These are phyloP conservation scores for Stagonosporopsis chrysanthemi DNA, from an alignment of 2,329 filamentous ascomycete species.

Conservation along the genomic window DNA sequence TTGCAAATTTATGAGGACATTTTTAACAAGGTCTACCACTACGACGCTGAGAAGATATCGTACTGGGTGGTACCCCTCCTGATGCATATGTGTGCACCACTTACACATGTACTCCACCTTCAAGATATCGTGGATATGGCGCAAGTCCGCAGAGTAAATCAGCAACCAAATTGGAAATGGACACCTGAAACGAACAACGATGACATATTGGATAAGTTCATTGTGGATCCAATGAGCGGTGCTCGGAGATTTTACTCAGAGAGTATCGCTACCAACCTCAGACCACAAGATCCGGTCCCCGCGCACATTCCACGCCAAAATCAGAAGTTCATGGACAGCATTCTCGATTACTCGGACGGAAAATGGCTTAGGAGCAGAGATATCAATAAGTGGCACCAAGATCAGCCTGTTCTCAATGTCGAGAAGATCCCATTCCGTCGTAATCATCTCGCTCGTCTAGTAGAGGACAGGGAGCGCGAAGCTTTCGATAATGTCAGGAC, in stretches of 20 bases:
- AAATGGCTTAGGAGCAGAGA: conserved; percentile 69
- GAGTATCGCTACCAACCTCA: conserved; percentile 59
- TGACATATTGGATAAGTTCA: conserved; percentile 58
- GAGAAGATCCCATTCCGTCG: conserved; percentile 78
- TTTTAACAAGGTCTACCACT: conserved; percentile 86
- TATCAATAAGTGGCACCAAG: conserved; percentile 59
- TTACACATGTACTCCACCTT: conserved; percentile 11
- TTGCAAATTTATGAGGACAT: conserved; percentile 79
- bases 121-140: conserved; percentile 67
- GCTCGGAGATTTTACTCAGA: conserved; percentile 65
- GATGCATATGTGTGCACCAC: background rate
- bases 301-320: conserved; percentile 55
- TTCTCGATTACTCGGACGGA: conserved; percentile 85
- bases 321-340: conserved; percentile 58
- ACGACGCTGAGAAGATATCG: conserved; percentile 69
- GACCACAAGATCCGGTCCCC: conserved; percentile 71
- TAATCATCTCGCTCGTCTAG: conserved; percentile 73
- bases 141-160: conserved; percentile 55
- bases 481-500: conserved; percentile 60
- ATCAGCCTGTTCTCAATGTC: conserved; percentile 84
- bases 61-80: conserved; percentile 80
- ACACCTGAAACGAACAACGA: conserved; percentile 49
- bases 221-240: conserved; percentile 65
- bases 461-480: conserved; percentile 63
- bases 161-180: conserved; percentile 56